Evolutionary conservation across 2,329 filamentous ascomycete species (phyloP), one percentile per base, ranked within the genome.

Genomic region (Didymella lethalis): DNA sequence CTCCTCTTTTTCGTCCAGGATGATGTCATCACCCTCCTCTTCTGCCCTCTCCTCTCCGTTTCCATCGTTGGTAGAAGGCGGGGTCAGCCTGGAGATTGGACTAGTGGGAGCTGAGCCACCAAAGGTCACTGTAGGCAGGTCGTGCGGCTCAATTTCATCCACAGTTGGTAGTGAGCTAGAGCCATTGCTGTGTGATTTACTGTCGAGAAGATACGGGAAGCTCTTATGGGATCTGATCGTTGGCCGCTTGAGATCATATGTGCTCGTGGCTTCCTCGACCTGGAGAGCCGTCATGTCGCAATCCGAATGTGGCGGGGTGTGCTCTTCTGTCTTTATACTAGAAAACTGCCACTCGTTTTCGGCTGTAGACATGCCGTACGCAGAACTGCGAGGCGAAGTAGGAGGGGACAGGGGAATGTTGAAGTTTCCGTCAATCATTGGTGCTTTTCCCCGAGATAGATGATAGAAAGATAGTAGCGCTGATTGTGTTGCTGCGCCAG

Each of bases 371-470:
- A 75, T 73, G 71, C 75, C 74, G 67, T 79, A 80, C 69, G 75
- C 79, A 79, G 79, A 81, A 80, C 82, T 81, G 72, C 77, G 80
- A 74, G 81, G 81, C 72, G 81, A 83, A 63, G 73, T 81, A 60
- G 81, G 81, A 66, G 81, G 81, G 73, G 81, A 83, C 67, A 81
- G 71, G 67, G 79, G 79, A 72, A 79, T 78, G 71, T 78, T 76
- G 66, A 77, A 76, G 71, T 74, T 79, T 75, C 76, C 77, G 74
- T 78, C 75, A 72, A 81, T 72, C 77, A 79, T 79, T 78, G 70
- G 73, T 66, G 65, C 69, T 72, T 75, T 70, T 57, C 49, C 55
- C 62, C 41, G 40, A 63, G 66, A 57, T 55, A 59, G 65, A 53
- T 54, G 65, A 50, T 58, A 51, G 45, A 63, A 61, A 61, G 53